phyloP scores from a whole-genome alignment of 108 stramenopile genomes.

The Nitzschia inconspicua region DNA sequence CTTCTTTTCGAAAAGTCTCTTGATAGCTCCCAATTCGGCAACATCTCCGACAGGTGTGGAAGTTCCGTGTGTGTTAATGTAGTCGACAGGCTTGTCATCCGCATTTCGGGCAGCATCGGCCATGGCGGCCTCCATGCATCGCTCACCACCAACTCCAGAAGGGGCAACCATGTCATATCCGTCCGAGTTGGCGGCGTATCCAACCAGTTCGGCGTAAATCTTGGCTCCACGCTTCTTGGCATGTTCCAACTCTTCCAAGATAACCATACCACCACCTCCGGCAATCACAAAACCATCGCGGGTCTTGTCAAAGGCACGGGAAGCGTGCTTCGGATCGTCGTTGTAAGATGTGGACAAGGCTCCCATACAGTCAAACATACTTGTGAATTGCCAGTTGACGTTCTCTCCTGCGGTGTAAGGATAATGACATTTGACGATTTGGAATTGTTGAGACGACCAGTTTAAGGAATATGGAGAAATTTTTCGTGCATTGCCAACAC shows the following conservation, averaged over 20 bases:
- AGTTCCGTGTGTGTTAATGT: constrained; percentile 98
- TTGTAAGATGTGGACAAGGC: constrained; percentile 92
- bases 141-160: constrained; percentile 90
- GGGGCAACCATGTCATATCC: constrained; percentile 99
- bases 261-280: constrained; percentile 95
- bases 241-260: constrained; percentile 96
- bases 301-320: constrained; percentile 94
- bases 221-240: constrained; percentile 96
- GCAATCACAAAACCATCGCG: constrained; percentile 99
- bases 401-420: constrained; percentile 56
- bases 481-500: neutral
- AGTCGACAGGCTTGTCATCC: constrained; percentile 82
- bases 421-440: neutral
- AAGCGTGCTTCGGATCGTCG: constrained; percentile 82
- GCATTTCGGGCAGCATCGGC: constrained; percentile 60
- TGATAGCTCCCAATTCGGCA: constrained; percentile 91
- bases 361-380: constrained; percentile 96
- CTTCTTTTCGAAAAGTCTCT: constrained; percentile 76
- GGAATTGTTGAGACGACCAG: neutral
- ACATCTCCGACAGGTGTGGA: constrained; percentile 97
- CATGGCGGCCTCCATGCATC: constrained; percentile 93
- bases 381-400: constrained; percentile 88
- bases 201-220: constrained; percentile 93
- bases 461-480: neutral
- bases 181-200: constrained; percentile 97